Conservation (phyloP, 305 asterid genomes). For the Rubia balearica region DNA sequence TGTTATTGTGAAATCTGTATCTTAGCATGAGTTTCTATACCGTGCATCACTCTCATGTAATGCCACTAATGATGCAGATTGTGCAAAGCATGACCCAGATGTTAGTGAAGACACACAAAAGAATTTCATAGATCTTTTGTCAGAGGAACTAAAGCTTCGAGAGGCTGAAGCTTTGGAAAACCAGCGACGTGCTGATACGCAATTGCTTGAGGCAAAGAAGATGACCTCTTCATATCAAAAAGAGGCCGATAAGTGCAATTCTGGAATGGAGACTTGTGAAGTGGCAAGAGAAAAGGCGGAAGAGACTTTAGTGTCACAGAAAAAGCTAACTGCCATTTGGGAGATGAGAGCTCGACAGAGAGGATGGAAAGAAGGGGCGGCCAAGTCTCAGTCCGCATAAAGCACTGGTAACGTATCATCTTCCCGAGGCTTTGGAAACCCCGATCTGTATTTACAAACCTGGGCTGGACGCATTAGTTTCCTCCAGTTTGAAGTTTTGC, state of each 20-base stretch:
- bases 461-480: slow-evolving; percentile 6
- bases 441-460: too few relatives aligned
- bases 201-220: slow-evolving; percentile 86
- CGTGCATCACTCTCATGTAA: neutral
- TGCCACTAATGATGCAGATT: slow-evolving; percentile 40
- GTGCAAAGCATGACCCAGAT: slow-evolving; percentile 82
- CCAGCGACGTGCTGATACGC: slow-evolving; percentile 82
- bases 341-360: slow-evolving; percentile 76
- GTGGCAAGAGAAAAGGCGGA: slow-evolving; percentile 92
- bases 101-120: slow-evolving; percentile 78
- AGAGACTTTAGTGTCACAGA: slow-evolving; percentile 56
- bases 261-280: slow-evolving; percentile 98
- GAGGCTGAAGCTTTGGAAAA: slow-evolving; percentile 77
- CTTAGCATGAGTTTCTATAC: neutral
- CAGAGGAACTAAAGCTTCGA: slow-evolving; percentile 78
- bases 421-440: neutral
- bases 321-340: slow-evolving; percentile 69
- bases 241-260: slow-evolving; percentile 97
- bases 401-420: slow-evolving; percentile 25
- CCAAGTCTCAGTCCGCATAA: slow-evolving; percentile 30
- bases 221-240: slow-evolving; percentile 89
- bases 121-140: slow-evolving; percentile 73
- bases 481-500: slow-evolving; percentile 11
- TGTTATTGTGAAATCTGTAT: neutral
- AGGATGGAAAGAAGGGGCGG: slow-evolving; percentile 77